These are phyloP conservation scores for Lactarius trivialis DNA, from an alignment of 768 basidiomycete genomes.

Conservation along the genomic window DNA sequence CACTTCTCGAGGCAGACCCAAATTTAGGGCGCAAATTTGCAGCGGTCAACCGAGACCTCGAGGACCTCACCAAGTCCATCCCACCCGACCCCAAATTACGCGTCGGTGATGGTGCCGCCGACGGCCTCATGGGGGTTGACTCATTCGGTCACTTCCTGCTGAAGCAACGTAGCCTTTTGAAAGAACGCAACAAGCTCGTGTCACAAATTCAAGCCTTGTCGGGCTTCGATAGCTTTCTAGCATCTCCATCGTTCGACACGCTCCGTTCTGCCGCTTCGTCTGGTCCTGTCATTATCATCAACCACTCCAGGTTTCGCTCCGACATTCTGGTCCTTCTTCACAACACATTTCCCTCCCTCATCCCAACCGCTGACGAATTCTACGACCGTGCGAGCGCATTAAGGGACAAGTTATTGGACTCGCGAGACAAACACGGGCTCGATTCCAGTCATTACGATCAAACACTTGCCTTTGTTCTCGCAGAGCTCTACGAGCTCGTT, in stretches of 20 bases:
- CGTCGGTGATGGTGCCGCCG: too few species aligned
- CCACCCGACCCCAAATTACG: not conserved
- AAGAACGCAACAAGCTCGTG: not conserved
- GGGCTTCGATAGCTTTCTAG: not conserved
- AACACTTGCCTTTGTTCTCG: too few species aligned
- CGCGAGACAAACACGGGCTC: too few species aligned
- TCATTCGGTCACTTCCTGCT: not conserved
- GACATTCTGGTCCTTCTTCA: conserved; percentile 8
- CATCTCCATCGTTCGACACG: too few species aligned
- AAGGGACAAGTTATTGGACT: too few species aligned
- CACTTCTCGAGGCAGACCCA: not conserved
- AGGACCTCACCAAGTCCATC: not conserved
- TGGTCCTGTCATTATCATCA: too few species aligned
- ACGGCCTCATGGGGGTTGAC: not conserved
- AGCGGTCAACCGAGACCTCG: not conserved
- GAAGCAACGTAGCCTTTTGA: conserved; percentile 1
- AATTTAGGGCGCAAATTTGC: not conserved
- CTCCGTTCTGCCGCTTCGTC: too few species aligned
- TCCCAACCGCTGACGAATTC: too few species aligned
- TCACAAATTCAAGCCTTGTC: not conserved
- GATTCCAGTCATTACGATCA: too few species aligned
- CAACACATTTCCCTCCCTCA: too few species aligned
- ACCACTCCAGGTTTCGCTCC: not conserved
- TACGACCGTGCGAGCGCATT: too few species aligned
- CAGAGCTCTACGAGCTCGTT: too few species aligned